Conservation (phyloP, 352 stramenopile genomes). For the Phytopythium boreale region DNA sequence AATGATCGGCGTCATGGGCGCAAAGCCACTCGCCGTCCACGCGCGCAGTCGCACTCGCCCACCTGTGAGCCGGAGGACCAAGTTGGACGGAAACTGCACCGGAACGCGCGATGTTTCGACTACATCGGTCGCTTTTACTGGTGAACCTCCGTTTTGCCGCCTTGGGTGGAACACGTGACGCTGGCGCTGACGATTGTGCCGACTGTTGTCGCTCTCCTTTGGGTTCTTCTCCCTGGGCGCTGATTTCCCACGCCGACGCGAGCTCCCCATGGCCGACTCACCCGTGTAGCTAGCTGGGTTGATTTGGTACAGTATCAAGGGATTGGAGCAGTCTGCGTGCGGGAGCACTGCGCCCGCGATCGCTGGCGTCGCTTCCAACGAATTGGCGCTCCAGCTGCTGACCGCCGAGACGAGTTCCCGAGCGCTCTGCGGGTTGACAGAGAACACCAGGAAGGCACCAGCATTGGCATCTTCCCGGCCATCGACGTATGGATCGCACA, state of each 20-base stretch:
- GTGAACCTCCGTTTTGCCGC: neutral
- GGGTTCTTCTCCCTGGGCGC: neutral
- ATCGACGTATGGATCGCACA: slow-evolving; percentile 30
- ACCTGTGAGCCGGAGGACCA: slow-evolving; percentile 38
- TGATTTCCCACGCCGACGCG: neutral
- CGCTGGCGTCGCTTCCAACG: neutral
- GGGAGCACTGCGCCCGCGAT: slow-evolving; percentile 44
- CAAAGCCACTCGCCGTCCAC: slow-evolving; percentile 45
- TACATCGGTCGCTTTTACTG: neutral
- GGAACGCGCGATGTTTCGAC: slow-evolving; percentile 1
- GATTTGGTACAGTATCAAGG: slow-evolving; percentile 23
- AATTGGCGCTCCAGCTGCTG: slow-evolving; percentile 31
- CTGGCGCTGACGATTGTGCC: neutral
- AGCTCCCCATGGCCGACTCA: neutral
- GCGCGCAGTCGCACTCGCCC: slow-evolving; percentile 21
- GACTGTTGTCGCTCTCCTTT: neutral
- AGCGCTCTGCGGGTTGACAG: slow-evolving; percentile 47
- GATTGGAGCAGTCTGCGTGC: slow-evolving; percentile 32
- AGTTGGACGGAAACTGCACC: slow-evolving; percentile 37
- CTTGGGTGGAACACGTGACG: neutral
- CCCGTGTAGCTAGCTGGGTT: neutral
- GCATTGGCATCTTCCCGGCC: slow-evolving; percentile 9
- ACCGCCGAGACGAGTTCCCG: slow-evolving; percentile 33
- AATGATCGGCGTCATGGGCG: slow-evolving; percentile 41
- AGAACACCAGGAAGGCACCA: slow-evolving; percentile 51